Evolutionary conservation across 176 grass and related monocot species (phyloP).

Genomic region (Carex kokanica): DNA sequence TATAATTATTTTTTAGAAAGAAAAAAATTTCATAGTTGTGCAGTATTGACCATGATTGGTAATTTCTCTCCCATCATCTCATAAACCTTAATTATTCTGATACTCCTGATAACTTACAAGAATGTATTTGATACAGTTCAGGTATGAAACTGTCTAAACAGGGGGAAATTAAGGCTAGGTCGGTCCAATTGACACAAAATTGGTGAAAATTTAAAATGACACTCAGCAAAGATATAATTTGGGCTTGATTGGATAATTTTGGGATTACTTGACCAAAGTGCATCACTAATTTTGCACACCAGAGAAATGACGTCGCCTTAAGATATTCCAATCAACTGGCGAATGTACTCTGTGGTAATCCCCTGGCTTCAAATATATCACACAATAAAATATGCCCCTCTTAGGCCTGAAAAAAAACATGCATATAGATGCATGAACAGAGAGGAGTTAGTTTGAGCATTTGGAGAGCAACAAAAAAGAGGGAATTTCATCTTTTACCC

Average conservation of each 20-base stretch:
- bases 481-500: too few species aligned
- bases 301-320: slow-evolving; percentile 68
- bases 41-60: background rate
- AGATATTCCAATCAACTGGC: slow-evolving; percentile 65
- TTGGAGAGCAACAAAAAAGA: background rate
- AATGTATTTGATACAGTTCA: background rate
- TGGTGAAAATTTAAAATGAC: background rate
- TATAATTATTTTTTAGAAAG: background rate
- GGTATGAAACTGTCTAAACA: background rate
- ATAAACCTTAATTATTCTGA: background rate
- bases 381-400: slow-evolving; percentile 80
- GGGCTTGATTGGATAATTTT: background rate
- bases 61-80: background rate
- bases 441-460: background rate
- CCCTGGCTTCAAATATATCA: slow-evolving; percentile 86
- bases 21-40: background rate
- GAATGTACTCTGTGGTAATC: slow-evolving; percentile 81
- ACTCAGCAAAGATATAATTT: background rate
- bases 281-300: slow-evolving; percentile 37
- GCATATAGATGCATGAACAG: background rate
- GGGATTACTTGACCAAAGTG: background rate
- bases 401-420: slow-evolving; percentile 45
- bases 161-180: background rate
- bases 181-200: slow-evolving; percentile 5
- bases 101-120: background rate